Evolutionary conservation across 106 monocot species (phyloP), one percentile per base, ranked within the genome.

Genomic region (Acanthochlamys bracteata): DNA sequence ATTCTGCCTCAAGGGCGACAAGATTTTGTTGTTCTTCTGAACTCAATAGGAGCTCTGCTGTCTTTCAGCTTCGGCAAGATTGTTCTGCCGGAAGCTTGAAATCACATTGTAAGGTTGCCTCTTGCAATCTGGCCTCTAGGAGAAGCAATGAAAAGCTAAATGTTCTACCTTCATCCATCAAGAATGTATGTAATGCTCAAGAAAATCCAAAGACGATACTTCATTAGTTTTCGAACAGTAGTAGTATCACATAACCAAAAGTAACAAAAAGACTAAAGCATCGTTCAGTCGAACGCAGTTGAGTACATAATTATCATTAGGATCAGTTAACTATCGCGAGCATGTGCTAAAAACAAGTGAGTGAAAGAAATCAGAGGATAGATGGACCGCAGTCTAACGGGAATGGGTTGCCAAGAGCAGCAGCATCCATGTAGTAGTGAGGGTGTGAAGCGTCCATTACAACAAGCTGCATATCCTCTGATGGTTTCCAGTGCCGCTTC

Each of bases 41-140:
- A 64, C 21, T 74, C 55, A 13, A 71, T 59, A 10, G 26, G 53
- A 43, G 66, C 41, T 39, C 57, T 63, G 11, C 41, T 53, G 6
- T 65, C 16, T 0, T 93, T 84, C 63, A 57, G 39, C 7, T 93
- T 93, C 24, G 93, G 88, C 7, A 88, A 93, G 63, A 71, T 93
- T 24, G 75, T 88, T 58, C 67, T 93, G 69, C 71, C 10, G 88
- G 88, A 25, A 80, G 82, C 39, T 64, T 88, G 47, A 67, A n/a
- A 88, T 76, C 88, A 93, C 66, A 71, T 88, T 21, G 82, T 88
- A 0, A 80, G 85, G 60, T 14, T 93, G 63, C 84, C 93, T 10
- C 20, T 93, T 15, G 75, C 84, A 3, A 47, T 88, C 39, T 47
- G 57, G 14, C 78, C 85, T 53, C 25, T 60, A 2, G 20, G 57